Evolutionary conservation across 768 basidiomycete species (phyloP).

Genomic region (Macrolepiota fuliginosa): DNA sequence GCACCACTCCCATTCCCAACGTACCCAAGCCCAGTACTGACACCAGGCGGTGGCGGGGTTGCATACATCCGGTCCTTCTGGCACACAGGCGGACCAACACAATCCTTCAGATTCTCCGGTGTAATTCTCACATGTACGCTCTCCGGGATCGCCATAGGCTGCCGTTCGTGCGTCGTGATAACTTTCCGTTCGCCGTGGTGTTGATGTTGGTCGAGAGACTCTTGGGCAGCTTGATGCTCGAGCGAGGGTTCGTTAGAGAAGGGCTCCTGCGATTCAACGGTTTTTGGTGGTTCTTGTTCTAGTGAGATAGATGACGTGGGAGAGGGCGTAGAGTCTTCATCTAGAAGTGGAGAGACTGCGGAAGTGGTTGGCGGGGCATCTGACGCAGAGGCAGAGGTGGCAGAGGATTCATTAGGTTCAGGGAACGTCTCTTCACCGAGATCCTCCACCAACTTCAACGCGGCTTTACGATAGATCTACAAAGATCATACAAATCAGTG

Average conservation of each 20-base stretch:
- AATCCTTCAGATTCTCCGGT: conserved; percentile 88
- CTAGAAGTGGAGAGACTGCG: conserved; percentile 15
- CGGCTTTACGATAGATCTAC: conserved; percentile 96
- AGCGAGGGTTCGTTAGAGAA: conserved; percentile 34
- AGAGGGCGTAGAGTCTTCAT: not conserved
- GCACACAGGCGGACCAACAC: conserved; percentile 93
- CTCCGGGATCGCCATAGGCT: conserved; percentile 79
- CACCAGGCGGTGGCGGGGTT: conserved; percentile 16
- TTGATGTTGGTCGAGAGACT: conserved; percentile 13
- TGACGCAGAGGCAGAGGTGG: conserved; percentile 18
- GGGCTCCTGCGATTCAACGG: conserved; percentile 54
- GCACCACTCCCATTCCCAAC: conserved; percentile 94
- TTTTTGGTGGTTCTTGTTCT: conserved; percentile 11
- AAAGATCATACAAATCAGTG: not conserved
- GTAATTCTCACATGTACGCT: conserved; percentile 79
- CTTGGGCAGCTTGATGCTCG: conserved; percentile 8
- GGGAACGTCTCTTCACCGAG: too few relatives aligned
- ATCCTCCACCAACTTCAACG: conserved; percentile 84
- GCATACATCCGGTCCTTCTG: conserved; percentile 93
- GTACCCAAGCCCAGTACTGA: conserved; percentile 86
- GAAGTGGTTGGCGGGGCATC: conserved; percentile 12
- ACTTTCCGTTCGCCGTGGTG: too few relatives aligned
- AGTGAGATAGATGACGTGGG: too few relatives aligned
- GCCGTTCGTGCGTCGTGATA: conserved; percentile 62
- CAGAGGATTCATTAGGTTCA: conserved; percentile 68